phyloP scores from a whole-genome alignment of 495 filamentous ascomycete species.

The Chaetomidium leptoderma region DNA sequence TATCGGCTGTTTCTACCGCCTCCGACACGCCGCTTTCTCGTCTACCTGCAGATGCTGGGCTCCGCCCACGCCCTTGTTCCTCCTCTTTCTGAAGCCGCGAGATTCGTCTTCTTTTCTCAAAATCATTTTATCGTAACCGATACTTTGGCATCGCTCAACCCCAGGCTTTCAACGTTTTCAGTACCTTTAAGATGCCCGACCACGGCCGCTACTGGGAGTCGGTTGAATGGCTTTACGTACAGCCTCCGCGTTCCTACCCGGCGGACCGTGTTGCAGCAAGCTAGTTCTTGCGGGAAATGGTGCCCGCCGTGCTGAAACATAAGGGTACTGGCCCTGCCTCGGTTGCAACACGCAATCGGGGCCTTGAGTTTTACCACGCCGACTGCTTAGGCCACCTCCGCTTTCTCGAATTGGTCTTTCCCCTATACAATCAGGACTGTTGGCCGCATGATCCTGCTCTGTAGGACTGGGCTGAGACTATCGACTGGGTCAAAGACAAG shows the following conservation, averaged over 20 bases:
- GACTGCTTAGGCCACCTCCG: conserved; percentile 1
- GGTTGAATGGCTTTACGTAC: no score
- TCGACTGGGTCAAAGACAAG: neutral
- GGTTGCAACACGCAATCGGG: no score
- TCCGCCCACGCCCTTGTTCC: conserved; percentile 9
- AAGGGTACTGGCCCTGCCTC: no score
- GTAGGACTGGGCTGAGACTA: neutral
- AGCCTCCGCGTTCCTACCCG: neutral
- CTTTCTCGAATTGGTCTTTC: conserved; percentile 2
- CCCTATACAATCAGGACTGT: neutral
- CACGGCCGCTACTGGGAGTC: neutral
- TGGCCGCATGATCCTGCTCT: conserved; percentile 2
- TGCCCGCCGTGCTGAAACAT: no score
- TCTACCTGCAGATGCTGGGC: conserved; percentile 2
- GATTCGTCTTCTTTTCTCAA: neutral
- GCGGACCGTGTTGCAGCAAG: conserved; percentile 4
- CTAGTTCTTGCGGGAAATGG: neutral
- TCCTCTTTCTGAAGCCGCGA: neutral
- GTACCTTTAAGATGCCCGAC: neutral
- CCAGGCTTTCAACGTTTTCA: neutral
- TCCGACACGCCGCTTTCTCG: conserved; percentile 6
- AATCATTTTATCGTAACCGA: conserved; percentile 4
- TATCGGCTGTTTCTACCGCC: conserved; percentile 3
- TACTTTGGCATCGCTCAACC: neutral
- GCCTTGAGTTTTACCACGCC: no score